Conservation (phyloP, 2,329 filamentous ascomycete species). For the Alternaria viburni region DNA sequence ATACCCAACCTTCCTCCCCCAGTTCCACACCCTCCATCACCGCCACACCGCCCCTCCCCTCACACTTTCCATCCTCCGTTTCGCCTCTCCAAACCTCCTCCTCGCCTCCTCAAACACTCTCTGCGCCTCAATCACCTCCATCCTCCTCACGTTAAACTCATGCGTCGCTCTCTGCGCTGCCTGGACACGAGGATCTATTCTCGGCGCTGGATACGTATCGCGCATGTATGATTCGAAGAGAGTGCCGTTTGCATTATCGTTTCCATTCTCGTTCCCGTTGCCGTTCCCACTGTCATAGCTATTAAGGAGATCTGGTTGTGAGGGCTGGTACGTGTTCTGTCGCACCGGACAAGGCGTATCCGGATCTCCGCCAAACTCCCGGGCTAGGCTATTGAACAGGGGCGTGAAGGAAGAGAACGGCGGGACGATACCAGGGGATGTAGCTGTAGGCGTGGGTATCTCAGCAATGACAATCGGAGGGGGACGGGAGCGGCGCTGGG, state of each 20-base stretch:
- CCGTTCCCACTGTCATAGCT: too few relatives aligned
- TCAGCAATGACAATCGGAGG: constrained; percentile 2
- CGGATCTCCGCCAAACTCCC: not conserved
- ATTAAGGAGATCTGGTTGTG: not conserved
- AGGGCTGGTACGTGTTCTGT: not conserved
- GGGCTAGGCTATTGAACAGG: not conserved
- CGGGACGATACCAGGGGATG: not conserved
- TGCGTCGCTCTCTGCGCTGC: constrained; percentile 9
- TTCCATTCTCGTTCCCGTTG: too few relatives aligned
- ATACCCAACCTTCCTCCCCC: not conserved
- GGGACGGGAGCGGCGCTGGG: not conserved
- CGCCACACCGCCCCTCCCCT: not conserved
- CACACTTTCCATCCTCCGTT: constrained; percentile 4
- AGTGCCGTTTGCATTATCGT: not conserved
- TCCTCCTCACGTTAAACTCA: constrained; percentile 8
- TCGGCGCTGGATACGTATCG: not conserved
- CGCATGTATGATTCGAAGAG: not conserved
- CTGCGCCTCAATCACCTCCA: constrained; percentile 5
- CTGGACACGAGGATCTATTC: not conserved
- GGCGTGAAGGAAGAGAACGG: not conserved
- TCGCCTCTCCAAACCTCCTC: constrained; percentile 7
- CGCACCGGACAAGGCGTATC: not conserved
- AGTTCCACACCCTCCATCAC: not conserved
- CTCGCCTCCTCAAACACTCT: constrained; percentile 2
- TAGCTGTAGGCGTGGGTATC: not conserved